Conservation (phyloP, 495 filamentous ascomycete genomes). For the Pseudomonodictys pantanalensis region DNA sequence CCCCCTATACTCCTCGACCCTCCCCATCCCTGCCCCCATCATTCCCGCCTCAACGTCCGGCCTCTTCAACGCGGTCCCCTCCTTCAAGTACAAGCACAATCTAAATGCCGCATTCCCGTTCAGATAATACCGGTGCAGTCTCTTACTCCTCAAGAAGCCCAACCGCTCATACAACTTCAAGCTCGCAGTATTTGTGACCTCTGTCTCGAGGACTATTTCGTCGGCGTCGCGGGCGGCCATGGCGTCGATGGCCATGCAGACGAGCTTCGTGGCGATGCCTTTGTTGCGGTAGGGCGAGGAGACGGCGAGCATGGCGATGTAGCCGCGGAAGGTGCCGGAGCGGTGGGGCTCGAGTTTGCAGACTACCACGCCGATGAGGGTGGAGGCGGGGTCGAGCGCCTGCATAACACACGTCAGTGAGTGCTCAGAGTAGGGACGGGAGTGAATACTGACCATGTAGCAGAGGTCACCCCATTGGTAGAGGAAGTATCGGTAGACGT, state of each 20-base stretch:
- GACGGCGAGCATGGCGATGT: slow-evolving; percentile 98
- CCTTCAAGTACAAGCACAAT: slow-evolving; percentile 78
- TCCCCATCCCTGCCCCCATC: not conserved
- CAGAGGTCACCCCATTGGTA: slow-evolving; percentile 98
- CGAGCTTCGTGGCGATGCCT: slow-evolving; percentile 88
- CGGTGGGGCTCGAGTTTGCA: slow-evolving; percentile 90
- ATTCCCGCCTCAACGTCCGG: not conserved
- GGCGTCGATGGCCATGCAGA: slow-evolving; percentile 85
- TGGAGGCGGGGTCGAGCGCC: slow-evolving; percentile 60
- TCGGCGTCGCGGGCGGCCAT: slow-evolving; percentile 84
- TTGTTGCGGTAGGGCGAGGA: slow-evolving; percentile 71
- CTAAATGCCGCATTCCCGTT: slow-evolving; percentile 95
- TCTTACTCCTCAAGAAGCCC: slow-evolving; percentile 90
- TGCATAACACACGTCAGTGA: slow-evolving; percentile 34
- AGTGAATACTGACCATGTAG: slow-evolving; percentile 63
- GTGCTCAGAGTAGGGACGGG: slow-evolving; percentile 18
- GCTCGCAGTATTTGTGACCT: slow-evolving; percentile 87
- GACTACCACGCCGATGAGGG: slow-evolving; percentile 84
- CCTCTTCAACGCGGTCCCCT: slow-evolving; percentile 43
- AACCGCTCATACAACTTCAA: slow-evolving; percentile 92
- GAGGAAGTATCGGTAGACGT: slow-evolving; percentile 97
- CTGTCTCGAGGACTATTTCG: slow-evolving; percentile 95
- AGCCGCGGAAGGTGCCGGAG: slow-evolving; percentile 78
- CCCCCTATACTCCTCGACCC: not conserved
- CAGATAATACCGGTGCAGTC: slow-evolving; percentile 91